These are phyloP conservation scores for Globisporangium cylindrosporum DNA, from an alignment of 352 stramenopile species.

Conservation along the genomic window DNA sequence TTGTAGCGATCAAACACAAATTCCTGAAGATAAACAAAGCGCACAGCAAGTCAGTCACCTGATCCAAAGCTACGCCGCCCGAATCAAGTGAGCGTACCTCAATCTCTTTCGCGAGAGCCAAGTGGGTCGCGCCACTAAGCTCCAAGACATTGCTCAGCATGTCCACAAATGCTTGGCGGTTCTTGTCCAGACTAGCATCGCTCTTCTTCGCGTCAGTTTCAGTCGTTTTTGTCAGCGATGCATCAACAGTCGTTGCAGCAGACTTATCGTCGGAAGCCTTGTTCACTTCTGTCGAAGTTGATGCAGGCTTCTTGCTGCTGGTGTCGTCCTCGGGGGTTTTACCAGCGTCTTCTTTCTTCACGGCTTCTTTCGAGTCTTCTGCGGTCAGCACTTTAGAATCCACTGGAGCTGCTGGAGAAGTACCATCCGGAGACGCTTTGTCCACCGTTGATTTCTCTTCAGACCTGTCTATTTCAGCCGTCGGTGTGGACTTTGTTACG, in stretches of 20 bases:
- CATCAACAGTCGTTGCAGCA: slow-evolving; percentile 1
- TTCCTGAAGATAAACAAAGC: slow-evolving; percentile 26
- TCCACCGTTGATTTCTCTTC: slow-evolving; percentile 5
- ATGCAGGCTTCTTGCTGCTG: slow-evolving; percentile 1
- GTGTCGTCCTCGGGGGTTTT: neutral
- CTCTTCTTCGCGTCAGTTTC: slow-evolving; percentile 17
- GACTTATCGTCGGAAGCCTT: neutral
- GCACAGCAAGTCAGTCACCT: neutral
- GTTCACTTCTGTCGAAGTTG: neutral
- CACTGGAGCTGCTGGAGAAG: neutral
- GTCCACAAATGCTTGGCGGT: slow-evolving; percentile 54
- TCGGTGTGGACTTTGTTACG: neutral
- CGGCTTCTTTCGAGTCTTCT: neutral
- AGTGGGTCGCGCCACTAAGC: slow-evolving; percentile 31
- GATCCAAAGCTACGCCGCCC: too few species aligned
- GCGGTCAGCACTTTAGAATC: slow-evolving; percentile 8
- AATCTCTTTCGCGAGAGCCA: slow-evolving; percentile 61
- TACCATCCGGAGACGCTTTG: too few species aligned
- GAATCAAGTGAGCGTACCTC: slow-evolving; percentile 35
- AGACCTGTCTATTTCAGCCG: neutral
- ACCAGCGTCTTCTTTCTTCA: neutral
- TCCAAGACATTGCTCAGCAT: slow-evolving; percentile 68
- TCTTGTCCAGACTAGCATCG: slow-evolving; percentile 50
- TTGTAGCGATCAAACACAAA: slow-evolving; percentile 81
- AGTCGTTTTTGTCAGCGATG: neutral